Conservation (phyloP, 257 asterid species). For the Salvia miltiorrhiza region DNA sequence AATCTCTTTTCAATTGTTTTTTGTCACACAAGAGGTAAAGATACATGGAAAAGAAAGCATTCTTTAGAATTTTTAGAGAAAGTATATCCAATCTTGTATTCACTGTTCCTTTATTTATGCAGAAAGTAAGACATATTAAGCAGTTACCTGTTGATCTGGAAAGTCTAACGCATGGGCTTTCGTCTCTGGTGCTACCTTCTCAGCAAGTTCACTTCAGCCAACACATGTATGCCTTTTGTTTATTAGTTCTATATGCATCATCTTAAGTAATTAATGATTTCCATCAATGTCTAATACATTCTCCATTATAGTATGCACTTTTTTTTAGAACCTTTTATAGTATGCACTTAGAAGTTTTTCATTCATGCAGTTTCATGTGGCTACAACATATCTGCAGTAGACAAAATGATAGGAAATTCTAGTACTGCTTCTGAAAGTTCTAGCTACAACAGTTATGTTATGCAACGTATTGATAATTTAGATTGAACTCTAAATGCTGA, state of each 20-base stretch:
- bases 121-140: conserved; percentile 60
- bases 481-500: not conserved
- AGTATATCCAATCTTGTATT: not conserved
- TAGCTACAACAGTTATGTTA: not conserved
- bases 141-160: conserved; percentile 80
- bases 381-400: not conserved
- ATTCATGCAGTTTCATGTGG: not conserved
- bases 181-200: conserved; percentile 73
- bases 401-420: conserved; percentile 6
- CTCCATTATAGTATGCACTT: conserved; percentile 9
- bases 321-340: too few species aligned
- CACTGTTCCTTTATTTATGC: conserved; percentile 29
- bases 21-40: conserved; percentile 89
- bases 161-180: conserved; percentile 69
- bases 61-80: not conserved
- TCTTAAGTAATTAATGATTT: conserved; percentile 17
- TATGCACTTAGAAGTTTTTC: not conserved
- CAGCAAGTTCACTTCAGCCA: conserved; percentile 81
- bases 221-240: conserved; percentile 57
- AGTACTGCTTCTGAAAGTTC: not conserved
- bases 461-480: not conserved
- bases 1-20: conserved; percentile 88
- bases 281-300: conserved; percentile 8
- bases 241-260: conserved; percentile 4
- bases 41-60: conserved; percentile 10